These are phyloP conservation scores for Psilocybe cubensis DNA, from an alignment of 768 basidiomycete genomes.

Conservation along the genomic window DNA sequence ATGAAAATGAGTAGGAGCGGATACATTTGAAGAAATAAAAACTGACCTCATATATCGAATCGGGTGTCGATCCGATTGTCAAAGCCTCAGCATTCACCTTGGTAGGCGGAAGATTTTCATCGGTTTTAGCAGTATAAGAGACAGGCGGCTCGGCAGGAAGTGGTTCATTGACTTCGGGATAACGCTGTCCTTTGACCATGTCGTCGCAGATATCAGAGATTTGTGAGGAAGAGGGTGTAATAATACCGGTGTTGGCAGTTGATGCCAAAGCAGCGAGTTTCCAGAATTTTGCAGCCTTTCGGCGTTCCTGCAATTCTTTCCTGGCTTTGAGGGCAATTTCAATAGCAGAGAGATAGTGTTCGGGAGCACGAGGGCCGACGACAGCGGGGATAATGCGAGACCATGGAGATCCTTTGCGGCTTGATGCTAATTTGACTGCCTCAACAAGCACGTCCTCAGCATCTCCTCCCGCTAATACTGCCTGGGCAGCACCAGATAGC, in stretches of 20 bases:
- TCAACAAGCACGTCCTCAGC: conserved; percentile 46
- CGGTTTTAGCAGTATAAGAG: not conserved
- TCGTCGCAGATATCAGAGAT: conserved; percentile 35
- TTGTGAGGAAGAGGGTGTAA: conserved; percentile 39
- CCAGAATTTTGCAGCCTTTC: conserved; percentile 45
- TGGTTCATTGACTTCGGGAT: not conserved
- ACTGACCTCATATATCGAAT: too few species aligned
- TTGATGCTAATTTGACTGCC: conserved; percentile 45
- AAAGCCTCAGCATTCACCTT: too few species aligned
- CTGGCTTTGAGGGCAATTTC: conserved; percentile 47
- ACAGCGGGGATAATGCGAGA: conserved; percentile 40
- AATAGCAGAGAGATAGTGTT: conserved; percentile 49
- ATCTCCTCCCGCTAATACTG: conserved; percentile 31
- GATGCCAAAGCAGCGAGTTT: conserved; percentile 42
- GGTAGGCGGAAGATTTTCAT: not conserved
- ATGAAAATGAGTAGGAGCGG: not conserved
- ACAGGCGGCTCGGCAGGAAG: not conserved
- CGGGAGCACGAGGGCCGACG: conserved; percentile 37
- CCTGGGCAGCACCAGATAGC: conserved; percentile 30
- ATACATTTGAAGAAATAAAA: not conserved
- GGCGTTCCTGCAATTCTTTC: conserved; percentile 41
- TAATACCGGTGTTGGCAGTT: conserved; percentile 21
- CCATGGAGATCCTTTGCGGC: conserved; percentile 43
- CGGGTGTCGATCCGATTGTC: too few species aligned
- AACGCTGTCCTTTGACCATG: conserved; percentile 27